Conservation (phyloP, 805 yeast species). For the Yarrowia sp. region DNA sequence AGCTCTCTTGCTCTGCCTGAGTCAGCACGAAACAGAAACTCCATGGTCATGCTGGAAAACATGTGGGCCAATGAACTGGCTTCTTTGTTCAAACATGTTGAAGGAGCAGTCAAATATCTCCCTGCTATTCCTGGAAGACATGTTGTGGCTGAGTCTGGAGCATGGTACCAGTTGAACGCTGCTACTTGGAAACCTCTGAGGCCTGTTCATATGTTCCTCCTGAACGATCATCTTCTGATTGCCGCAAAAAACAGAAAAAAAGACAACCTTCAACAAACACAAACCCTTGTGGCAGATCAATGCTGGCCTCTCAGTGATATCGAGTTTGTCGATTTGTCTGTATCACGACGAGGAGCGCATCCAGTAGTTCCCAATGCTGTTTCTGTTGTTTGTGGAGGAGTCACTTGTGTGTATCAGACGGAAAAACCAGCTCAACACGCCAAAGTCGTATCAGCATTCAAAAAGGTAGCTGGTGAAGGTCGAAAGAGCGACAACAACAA, state of each 20-base stretch:
- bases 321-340: conserved; percentile 45
- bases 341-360: conserved; percentile 29
- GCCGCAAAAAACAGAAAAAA: conserved; percentile 58
- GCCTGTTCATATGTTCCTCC: conserved; percentile 69
- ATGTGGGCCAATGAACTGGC: conserved; percentile 77
- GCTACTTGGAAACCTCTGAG: conserved; percentile 80
- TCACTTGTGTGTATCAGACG: conserved; percentile 46
- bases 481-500: conserved; percentile 5
- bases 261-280: conserved; percentile 38
- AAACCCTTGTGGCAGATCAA: conserved; percentile 62
- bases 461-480: conserved; percentile 28
- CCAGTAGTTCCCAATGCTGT: conserved; percentile 39
- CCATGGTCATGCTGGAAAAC: conserved; percentile 69
- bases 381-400: conserved; percentile 48
- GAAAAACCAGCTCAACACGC: conserved; percentile 31
- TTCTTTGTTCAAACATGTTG: conserved; percentile 73
- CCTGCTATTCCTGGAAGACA: conserved; percentile 79
- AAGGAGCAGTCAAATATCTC: conserved; percentile 81
- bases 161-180: conserved; percentile 83
- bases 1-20: conserved; percentile 1
- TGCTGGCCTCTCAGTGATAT: conserved; percentile 76
- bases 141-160: conserved; percentile 69
- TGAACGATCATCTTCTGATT: conserved; percentile 73
- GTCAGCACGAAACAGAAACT: conserved; percentile 54
- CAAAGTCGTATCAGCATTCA: conserved; percentile 29